Base-by-base conservation (phyloP, 2,329 filamentous ascomycete genomes). In the Apiospora hydei region DNA sequence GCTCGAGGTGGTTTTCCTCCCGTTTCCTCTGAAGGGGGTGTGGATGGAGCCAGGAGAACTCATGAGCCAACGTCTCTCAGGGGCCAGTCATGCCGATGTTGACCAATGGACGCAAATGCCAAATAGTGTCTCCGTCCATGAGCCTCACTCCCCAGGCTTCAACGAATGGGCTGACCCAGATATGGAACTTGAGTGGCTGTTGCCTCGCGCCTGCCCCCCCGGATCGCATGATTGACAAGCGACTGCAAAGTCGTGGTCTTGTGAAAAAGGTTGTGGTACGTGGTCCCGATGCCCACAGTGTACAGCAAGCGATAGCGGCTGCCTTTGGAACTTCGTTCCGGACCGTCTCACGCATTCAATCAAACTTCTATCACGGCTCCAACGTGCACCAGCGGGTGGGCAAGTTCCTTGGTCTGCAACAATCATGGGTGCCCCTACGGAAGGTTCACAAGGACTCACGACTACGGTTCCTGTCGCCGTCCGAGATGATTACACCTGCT, bases 391-490 rank as follows among this genome's bases (percentile, higher is more conserved):
- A 77, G n/a, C 80, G 80, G 64, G 78, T 83, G 14, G 76, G 82
- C 5, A 84, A 84, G 53, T 90, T 87, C 70, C 83, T 91, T 26
- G 93, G 91, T 7, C 84, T 95, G 24, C 87, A 88, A 70, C 90
- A 92, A 61, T 82, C 88, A 0, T 94, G 93, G 88, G 87, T 95
- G n/a, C 93, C 93, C 6, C 84, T 96, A 24, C 89, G 93, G 69
- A 95, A 95, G 80, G 84, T 94, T 3, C 89, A 93, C 78, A 94
- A 92, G 77, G 92, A 94, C 72, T 91, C 91, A 0, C 88, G 90
- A 38, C 85, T 96, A 8, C 89, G 90, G 1, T 95, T 95, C 76
- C 85, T 95, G 14, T 88, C 88, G 7, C 90, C 90, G 1, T 85
- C 89, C 0, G 93, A 95, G 79, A 93, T 95, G 90, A 82, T 93